phyloP scores from a whole-genome alignment of 805 yeast genomes.

The Wickerhamiella kazuoi region DNA sequence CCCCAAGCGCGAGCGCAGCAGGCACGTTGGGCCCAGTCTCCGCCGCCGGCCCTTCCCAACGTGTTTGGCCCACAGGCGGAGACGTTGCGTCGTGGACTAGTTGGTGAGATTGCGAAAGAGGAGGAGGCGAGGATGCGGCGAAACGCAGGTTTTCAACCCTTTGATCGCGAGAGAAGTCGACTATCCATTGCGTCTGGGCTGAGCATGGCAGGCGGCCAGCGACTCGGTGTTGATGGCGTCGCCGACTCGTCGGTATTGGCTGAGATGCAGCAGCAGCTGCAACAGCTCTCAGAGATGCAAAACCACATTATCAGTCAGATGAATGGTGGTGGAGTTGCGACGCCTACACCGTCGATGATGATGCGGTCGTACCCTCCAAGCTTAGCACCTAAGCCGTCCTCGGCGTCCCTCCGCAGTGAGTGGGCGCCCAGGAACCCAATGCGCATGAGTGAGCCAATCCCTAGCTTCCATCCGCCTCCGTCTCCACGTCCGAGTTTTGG shows the following conservation, averaged over 20 bases:
- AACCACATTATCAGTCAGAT: slow-evolving; percentile 12
- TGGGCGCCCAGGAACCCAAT: background rate
- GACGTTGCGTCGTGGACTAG: slow-evolving; percentile 19
- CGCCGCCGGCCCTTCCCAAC: slow-evolving; percentile 12
- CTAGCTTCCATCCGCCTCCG: background rate
- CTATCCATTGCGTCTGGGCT: background rate
- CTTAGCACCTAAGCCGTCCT: background rate
- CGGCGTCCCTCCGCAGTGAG: background rate
- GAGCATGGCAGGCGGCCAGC: slow-evolving; percentile 2
- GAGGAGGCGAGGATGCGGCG: slow-evolving; percentile 22
- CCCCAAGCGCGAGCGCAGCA: background rate
- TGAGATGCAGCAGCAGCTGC: slow-evolving; percentile 19
- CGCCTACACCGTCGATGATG: background rate
- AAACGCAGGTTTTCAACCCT: slow-evolving; percentile 1
- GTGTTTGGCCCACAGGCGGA: slow-evolving; percentile 11
- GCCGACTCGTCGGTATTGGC: slow-evolving; percentile 5
- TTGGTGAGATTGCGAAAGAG: slow-evolving; percentile 25
- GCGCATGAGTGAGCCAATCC: background rate
- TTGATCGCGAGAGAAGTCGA: background rate
- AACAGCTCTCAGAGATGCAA: slow-evolving; percentile 20
- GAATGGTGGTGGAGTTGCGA: background rate
- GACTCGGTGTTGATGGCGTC: background rate
- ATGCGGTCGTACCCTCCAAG: background rate
- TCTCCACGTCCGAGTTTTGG: background rate
- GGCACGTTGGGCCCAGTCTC: background rate